These are phyloP conservation scores for Rutstroemia sp. DNA, from an alignment of 2,329 filamentous ascomycete genomes.

Conservation along the genomic window DNA sequence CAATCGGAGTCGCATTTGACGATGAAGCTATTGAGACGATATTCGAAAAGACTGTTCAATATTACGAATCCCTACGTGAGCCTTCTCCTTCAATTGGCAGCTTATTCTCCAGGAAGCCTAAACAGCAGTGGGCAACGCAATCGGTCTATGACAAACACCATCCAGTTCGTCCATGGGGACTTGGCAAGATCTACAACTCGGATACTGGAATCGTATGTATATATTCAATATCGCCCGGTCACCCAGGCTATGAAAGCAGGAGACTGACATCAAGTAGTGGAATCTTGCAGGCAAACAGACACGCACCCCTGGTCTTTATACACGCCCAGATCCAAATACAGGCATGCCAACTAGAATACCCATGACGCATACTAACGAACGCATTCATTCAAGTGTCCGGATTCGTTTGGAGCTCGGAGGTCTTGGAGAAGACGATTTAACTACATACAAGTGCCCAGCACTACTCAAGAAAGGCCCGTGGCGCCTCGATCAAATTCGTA, in stretches of 20 bases:
- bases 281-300: conserved; percentile 37
- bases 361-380: conserved; percentile 33
- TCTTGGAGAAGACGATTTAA: conserved; percentile 30
- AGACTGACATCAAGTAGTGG: conserved; percentile 5
- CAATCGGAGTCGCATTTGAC: conserved; percentile 30
- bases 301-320: conserved; percentile 32
- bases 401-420: conserved; percentile 30
- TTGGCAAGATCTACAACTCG: conserved; percentile 30
- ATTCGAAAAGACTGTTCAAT: conserved; percentile 25
- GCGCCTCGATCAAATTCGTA: conserved; percentile 18
- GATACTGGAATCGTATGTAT: conserved; percentile 16
- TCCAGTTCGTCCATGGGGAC: conserved; percentile 33
- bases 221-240: conserved; percentile 18
- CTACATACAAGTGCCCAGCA: conserved; percentile 33
- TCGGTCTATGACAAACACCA: conserved; percentile 40
- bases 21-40: conserved; percentile 29
- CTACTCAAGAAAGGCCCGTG: conserved; percentile 23
- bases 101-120: conserved; percentile 14
- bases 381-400: conserved; percentile 31
- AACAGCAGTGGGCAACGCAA: conserved; percentile 38
- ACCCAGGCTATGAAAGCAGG: not conserved
- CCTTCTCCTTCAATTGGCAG: conserved; percentile 12
- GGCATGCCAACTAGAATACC: conserved; percentile 32
- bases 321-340: conserved; percentile 32
- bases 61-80: conserved; percentile 21